These are phyloP conservation scores for Orbilia ellipsospora DNA, from an alignment of 2,329 filamentous ascomycete genomes.

Conservation along the genomic window DNA sequence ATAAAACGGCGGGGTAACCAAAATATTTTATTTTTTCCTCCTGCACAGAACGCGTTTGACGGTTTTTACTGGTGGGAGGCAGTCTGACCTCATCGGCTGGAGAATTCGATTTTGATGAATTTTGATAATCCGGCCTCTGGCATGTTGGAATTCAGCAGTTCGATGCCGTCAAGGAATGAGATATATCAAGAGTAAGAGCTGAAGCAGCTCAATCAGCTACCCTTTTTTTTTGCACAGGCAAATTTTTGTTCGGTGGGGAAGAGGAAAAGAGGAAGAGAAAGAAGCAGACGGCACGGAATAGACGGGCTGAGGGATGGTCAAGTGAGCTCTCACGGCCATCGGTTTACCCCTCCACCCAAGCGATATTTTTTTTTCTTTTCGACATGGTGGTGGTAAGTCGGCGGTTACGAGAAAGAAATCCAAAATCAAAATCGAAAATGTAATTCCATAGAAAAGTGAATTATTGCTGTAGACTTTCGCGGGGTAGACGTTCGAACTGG, in stretches of 20 bases:
- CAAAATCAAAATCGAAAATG: not conserved
- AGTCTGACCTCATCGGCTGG: conserved; percentile 9
- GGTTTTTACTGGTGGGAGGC: not conserved
- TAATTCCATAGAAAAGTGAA: no score
- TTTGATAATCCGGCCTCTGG: no score
- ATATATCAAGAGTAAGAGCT: conserved; percentile 3
- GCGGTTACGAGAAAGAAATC: not conserved
- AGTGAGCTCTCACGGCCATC: conserved; percentile 38
- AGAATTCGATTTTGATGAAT: no score
- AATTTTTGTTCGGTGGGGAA: not conserved
- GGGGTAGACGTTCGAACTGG: no score
- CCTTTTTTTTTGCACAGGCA: no score
- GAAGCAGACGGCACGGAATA: conserved; percentile 13
- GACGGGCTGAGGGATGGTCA: conserved; percentile 15
- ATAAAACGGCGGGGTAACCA: conserved; percentile 45
- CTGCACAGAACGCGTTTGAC: conserved; percentile 11
- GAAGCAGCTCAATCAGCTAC: no score
- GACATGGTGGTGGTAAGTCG: not conserved
- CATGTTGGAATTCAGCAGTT: not conserved
- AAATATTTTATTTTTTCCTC: conserved; percentile 6
- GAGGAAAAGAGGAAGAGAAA: not conserved
- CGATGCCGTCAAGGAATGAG: not conserved
- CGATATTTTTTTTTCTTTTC: conserved; percentile 21
- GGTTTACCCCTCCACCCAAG: conserved; percentile 38
- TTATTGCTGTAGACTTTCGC: no score